Evolutionary conservation across 306 rosid genomes (phyloP), one percentile per base, ranked within the genome.

Genomic region (Trichosanthes cucumerina): DNA sequence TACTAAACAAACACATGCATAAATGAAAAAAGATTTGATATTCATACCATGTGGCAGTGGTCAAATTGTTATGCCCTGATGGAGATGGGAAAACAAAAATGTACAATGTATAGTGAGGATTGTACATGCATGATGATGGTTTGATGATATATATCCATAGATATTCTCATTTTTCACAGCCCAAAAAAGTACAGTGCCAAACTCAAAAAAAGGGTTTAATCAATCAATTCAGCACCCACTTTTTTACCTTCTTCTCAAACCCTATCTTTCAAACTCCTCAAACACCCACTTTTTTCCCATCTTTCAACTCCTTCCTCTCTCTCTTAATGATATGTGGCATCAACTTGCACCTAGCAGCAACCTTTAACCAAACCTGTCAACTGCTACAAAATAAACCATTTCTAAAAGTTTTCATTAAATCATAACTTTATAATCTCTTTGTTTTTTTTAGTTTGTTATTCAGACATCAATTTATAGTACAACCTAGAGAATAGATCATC

Each of bases 111-210:
- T 65, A 18, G 24, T 38, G 16, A 33, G 34, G 33, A 68, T n/a
- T 39, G 75, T 68, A 68, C 53, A 68, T 68, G 52, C 75, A 68
- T 68, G 75, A 68, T 68, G 75, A 68, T 68, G 75, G 33, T n/a
- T 26, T 68, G 53, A 41, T 68, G 75, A 43, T 65, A 65, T 57
- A 57, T 57, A 7, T 3, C 57, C 57, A 52, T 52, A 52, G 6
- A 57, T 57, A 5, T 57, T 31, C 10, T 62, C n/a, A 60, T 65
- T n/a, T 65, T n/a, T 21, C 75, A 68, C 52, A 68, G 50, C 28
- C 71, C 16, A n/a, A 68, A 39, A 66, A 68, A 68, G 50, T 39
- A 68, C 50, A 68, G 75, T 68, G 75, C 19, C 52, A 68, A 68
- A 68, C 75, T n/a, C 75, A 68, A 68, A 11, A 28, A 41, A 21